Conservation (phyloP, 768 basidiomycete genomes). For the Hygrocybe coccinea region DNA sequence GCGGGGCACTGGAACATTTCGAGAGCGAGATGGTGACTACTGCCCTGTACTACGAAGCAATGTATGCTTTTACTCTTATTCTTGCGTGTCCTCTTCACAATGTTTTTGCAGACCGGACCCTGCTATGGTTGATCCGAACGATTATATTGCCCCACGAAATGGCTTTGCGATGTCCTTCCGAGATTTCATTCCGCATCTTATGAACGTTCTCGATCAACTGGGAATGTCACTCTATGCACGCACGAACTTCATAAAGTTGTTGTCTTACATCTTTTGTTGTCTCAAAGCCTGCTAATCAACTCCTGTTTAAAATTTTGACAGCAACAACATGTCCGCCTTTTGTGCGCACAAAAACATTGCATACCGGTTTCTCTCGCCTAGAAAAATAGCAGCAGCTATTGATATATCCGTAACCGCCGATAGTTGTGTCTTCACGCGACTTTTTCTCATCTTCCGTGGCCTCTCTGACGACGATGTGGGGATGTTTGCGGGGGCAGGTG, state of each 20-base stretch:
- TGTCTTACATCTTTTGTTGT: background rate
- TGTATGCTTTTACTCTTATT: constrained; percentile 43
- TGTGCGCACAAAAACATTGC: constrained; percentile 80
- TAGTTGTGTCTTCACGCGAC: constrained; percentile 74
- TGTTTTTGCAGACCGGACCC: constrained; percentile 61
- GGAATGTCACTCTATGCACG: constrained; percentile 80
- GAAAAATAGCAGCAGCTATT: constrained; percentile 77
- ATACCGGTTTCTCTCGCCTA: constrained; percentile 80
- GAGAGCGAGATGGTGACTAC: constrained; percentile 77
- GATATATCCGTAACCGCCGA: constrained; percentile 82
- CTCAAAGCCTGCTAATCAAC: constrained; percentile 2
- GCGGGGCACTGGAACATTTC: constrained; percentile 83
- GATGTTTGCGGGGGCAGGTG: constrained; percentile 70
- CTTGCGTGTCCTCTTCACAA: constrained; percentile 3
- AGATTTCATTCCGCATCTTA: constrained; percentile 77
- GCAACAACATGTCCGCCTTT: constrained; percentile 73
- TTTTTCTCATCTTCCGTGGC: constrained; percentile 85
- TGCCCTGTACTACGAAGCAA: constrained; percentile 79
- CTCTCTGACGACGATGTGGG: constrained; percentile 75
- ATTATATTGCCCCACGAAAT: constrained; percentile 76
- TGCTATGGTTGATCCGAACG: constrained; percentile 67
- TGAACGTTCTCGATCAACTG: constrained; percentile 77
- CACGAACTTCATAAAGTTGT: constrained; percentile 77
- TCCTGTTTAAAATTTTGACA: constrained; percentile 24
- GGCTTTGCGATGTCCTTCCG: constrained; percentile 80